A percentile compares a stretch with the other conserved stretches of the same genome.
phyloP scores from a whole-genome alignment of 805 yeast genomes.

The Diddensiella santjacobensis region DNA sequence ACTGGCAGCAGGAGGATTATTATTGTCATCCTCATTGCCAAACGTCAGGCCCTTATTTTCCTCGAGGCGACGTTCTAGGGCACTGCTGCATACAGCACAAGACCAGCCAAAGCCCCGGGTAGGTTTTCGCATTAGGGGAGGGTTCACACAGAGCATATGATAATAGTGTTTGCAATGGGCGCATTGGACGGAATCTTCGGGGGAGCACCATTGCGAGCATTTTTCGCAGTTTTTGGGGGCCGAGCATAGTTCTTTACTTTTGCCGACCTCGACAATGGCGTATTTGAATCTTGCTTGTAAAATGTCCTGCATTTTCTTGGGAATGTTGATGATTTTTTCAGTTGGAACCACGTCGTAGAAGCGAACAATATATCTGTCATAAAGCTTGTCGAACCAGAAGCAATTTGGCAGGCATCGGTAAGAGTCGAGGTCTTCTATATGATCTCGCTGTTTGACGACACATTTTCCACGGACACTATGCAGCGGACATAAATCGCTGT shows the following conservation, averaged over 20 bases:
- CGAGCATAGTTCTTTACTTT: conserved; percentile 57
- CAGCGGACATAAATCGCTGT: conserved; percentile 77
- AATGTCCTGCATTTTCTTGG: conserved; percentile 56
- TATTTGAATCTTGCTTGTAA: conserved; percentile 65
- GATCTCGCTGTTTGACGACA: conserved; percentile 62
- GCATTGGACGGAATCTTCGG: conserved; percentile 71
- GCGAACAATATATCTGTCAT: conserved; percentile 79
- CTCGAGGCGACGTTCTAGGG: conserved; percentile 23
- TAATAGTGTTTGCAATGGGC: conserved; percentile 67
- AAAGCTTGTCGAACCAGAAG: conserved; percentile 82
- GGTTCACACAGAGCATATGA: conserved; percentile 82
- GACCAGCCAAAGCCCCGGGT: conserved; percentile 88
- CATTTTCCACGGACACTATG: conserved; percentile 72
- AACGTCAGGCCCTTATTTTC: conserved; percentile 23
- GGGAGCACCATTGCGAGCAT: conserved; percentile 83
- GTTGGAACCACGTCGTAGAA: conserved; percentile 79
- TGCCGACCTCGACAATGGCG: conserved; percentile 68
- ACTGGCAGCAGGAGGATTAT: no score
- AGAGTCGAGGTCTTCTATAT: conserved; percentile 54
- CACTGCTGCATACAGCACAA: conserved; percentile 65
- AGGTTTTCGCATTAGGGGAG: conserved; percentile 76
- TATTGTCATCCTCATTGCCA: neutral
- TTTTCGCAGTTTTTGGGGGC: conserved; percentile 67
- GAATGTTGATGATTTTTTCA: conserved; percentile 49
- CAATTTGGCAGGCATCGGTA: conserved; percentile 58